Conservation (phyloP, 83 land plant genomes). For the Picea engelmannii region DNA sequence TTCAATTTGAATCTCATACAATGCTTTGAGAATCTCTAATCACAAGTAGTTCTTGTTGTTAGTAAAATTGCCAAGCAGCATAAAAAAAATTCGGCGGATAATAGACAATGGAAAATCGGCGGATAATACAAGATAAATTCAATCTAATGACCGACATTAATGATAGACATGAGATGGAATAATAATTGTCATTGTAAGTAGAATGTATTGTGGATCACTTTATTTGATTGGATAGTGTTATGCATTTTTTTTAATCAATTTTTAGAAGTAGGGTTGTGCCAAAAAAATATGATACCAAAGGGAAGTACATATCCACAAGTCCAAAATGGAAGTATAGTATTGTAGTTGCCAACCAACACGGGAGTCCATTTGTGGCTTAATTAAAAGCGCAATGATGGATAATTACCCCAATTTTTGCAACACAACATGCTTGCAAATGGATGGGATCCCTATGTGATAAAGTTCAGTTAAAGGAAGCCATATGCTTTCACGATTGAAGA, state of each 20-base stretch:
- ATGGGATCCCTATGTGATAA: no score
- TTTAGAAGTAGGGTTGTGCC: neutral
- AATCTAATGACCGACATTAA: neutral
- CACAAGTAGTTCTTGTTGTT: neutral
- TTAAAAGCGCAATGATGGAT: neutral
- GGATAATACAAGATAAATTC: conserved; percentile 6
- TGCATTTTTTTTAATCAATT: conserved; percentile 3
- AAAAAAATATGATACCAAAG: conserved; percentile 9
- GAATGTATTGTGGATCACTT: neutral
- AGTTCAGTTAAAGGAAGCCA: no score
- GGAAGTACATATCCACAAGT: neutral
- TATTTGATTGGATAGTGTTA: neutral
- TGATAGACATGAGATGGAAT: conserved; percentile 2
- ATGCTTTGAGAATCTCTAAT: neutral
- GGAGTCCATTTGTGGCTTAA: conserved; percentile 1
- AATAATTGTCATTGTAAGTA: conserved; percentile 8
- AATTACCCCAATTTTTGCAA: no score
- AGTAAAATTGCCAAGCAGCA: conserved; percentile 5
- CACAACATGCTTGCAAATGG: no score
- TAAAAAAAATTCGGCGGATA: no score
- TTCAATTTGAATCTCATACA: conserved; percentile 15
- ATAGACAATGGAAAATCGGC: conserved; percentile 1
- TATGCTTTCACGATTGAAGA: no score
- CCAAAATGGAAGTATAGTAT: neutral
- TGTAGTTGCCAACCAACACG: neutral